These are phyloP conservation scores for Anthoceros angustus DNA, from an alignment of 225 moss, liverwort and hornwort genomes.

Conservation along the genomic window DNA sequence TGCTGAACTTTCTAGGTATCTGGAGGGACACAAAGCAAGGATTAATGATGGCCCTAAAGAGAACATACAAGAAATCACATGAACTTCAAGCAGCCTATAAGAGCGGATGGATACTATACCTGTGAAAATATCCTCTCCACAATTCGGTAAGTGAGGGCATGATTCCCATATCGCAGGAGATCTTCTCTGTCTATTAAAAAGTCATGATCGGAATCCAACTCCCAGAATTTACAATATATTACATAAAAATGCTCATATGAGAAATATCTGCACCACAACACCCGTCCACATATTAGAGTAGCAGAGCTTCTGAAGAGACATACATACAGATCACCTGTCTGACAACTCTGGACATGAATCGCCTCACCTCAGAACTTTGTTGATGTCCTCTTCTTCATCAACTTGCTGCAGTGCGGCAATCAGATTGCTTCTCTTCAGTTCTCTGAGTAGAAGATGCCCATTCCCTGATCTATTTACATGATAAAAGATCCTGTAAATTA, in stretches of 20 bases:
- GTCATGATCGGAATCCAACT: slow-evolving; percentile 88
- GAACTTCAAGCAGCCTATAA: slow-evolving; percentile 1
- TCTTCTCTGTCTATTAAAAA: slow-evolving; percentile 83
- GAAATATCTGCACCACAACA: slow-evolving; percentile 48
- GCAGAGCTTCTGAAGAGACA: neutral
- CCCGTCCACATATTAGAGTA: neutral
- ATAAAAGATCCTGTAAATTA: slow-evolving; percentile 91
- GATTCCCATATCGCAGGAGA: slow-evolving; percentile 85
- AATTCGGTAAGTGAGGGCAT: slow-evolving; percentile 86
- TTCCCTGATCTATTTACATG: slow-evolving; percentile 87
- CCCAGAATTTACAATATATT: slow-evolving; percentile 97
- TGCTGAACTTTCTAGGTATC: slow-evolving; percentile 83
- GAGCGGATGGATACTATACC: slow-evolving; percentile 31
- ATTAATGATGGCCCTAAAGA: neutral
- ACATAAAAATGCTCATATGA: slow-evolving; percentile 97
- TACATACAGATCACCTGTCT: neutral
- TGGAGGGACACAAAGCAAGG: slow-evolving; percentile 28
- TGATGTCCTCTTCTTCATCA: slow-evolving; percentile 90
- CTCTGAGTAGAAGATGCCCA: slow-evolving; percentile 74
- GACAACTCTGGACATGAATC: too few relatives aligned
- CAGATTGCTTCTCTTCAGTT: slow-evolving; percentile 79
- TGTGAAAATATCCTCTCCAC: slow-evolving; percentile 95
- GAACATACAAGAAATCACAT: slow-evolving; percentile 13
- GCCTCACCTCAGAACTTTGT: slow-evolving; percentile 75
- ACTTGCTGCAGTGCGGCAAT: slow-evolving; percentile 70